Base-by-base conservation (phyloP, 495 filamentous ascomycete species). In the Tuber calosporum region DNA sequence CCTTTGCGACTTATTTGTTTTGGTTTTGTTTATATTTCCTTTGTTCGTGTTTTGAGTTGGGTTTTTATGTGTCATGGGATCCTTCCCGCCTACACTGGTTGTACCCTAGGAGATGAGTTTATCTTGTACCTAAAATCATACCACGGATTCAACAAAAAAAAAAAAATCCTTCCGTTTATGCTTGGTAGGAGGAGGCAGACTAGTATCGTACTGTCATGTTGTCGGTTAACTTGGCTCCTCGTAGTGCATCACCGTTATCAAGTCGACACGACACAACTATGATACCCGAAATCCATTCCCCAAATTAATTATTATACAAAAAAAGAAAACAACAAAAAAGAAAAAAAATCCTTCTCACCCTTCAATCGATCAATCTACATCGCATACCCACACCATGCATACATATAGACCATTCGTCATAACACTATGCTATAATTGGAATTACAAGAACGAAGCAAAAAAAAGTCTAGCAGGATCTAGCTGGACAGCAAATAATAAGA, bases 361-460 rank as follows among this genome's bases (percentile, higher is more conserved):
- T 67, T 9, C 67, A 37, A 40, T 66, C 43, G 8, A 38, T 19
- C 15, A 26, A 68, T 39, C 43, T 67, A 58, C 42, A 72, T 68
- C 2, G 43, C 66, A 20, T 30, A 69, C 38, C 38, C 26, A 34
- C 34, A 15, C 71, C 71, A 68, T 37, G 70, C 26, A 37, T 40
- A 20, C 53, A 30, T 68, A 68, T 26, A 68, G 39, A 72, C 36
- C 36, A 72, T 37, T 69, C 39, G 30, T 39, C 39, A 36, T 40
- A 40, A 68, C 17, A 39, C 70, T 67, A 40, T 37, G 30, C 34
- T 26, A 68, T 34, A 36, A 72, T 30, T 11, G 34, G 67, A 69
- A 30, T 42, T 42, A 69, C 67, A 38, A 69, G 8, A 38, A 13
- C 4, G 26, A 30, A 42, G 22, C 34, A 11, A 69, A 42, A 69